Conservation (phyloP, 2,329 filamentous ascomycete species). For the Daldinia sp. region DNA sequence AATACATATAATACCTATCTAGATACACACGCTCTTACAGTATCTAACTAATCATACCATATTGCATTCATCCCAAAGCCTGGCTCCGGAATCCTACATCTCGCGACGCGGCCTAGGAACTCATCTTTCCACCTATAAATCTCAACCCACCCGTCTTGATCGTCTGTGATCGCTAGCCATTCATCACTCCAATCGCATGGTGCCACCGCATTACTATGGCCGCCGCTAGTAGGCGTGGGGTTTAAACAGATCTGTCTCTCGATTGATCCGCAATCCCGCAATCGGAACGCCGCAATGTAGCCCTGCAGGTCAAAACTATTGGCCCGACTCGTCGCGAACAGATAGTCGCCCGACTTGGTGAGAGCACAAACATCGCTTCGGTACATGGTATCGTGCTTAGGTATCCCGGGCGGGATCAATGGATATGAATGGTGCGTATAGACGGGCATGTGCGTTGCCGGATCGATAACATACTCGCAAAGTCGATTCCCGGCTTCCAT, state of each 20-base stretch:
- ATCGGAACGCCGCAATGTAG: conserved; percentile 82
- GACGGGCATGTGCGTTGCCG: conserved; percentile 74
- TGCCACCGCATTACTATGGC: conserved; percentile 87
- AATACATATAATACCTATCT: background rate
- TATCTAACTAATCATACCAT: conserved; percentile 85
- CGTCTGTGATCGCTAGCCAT: conserved; percentile 89
- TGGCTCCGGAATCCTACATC: conserved; percentile 81
- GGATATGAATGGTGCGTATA: conserved; percentile 82
- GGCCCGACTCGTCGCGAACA: conserved; percentile 85
- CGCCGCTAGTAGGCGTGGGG: conserved; percentile 85
- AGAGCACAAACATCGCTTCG: conserved; percentile 85
- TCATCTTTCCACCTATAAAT: conserved; percentile 89
- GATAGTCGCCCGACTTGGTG: conserved; percentile 72
- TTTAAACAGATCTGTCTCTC: conserved; percentile 82
- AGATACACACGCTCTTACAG: background rate
- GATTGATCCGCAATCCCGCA: conserved; percentile 73
- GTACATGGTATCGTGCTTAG: conserved; percentile 68
- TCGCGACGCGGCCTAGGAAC: conserved; percentile 78
- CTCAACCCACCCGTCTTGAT: conserved; percentile 86
- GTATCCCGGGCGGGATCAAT: conserved; percentile 78
- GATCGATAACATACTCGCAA: conserved; percentile 82
- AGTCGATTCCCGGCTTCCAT: conserved; percentile 91
- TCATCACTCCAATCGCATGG: conserved; percentile 86
- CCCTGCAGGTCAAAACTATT: conserved; percentile 80
- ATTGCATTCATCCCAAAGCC: conserved; percentile 97